Base-by-base conservation (phyloP, 2,329 filamentous ascomycete species). In the Cercospora nicotianae region DNA sequence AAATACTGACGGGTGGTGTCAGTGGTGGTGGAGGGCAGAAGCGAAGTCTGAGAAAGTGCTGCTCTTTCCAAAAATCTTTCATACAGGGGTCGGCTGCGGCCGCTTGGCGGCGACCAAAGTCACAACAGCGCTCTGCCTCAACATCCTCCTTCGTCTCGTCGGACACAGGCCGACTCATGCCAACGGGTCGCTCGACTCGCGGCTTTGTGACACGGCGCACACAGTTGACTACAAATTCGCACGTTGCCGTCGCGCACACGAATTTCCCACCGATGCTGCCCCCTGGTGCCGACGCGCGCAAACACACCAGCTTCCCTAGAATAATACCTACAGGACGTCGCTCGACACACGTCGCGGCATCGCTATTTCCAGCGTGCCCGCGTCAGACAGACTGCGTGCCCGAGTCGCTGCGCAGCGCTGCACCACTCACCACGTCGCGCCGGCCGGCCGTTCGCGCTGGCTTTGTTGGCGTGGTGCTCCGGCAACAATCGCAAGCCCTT, bases 11-110 rank as follows among this genome's bases (percentile, higher is more conserved):
- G 53, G 53, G 53, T 28, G 53, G 26, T 28, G 53, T 57, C 53
- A 57, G 53, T 57, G 28, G 53, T 57, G 53, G 53, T 57, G 26
- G 53, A 57, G 53, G 53, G 28, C 53, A 57, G 53, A n/a, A 28
- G 20, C n/a, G 53, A 9, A 51, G 23, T 7, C 20, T 28, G 53
- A 57, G 20, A 28, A 13, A 18, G 13, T 28, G 53, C 53, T 31
- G 53, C 26, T 18, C 26, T 57, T 31, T 28, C 53, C 53, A n/a
- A 60, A 60, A 55, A 53, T 57, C 63, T 65, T 30, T 39, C 57
- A 20, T 31, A 31, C 53, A 57, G 53, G 53, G 53, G 53, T 57
- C 51, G 53, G 53, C 23, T n/a, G n/a, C 23, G n/a, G 20, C 53
- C 23, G 53, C 53, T 57, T 57, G 53, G 53, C 53, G 28, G 28